Evolutionary conservation across 139 green algal genomes (phyloP), one percentile per base, ranked within the genome.

Genomic region (Tetraselmis chui): DNA sequence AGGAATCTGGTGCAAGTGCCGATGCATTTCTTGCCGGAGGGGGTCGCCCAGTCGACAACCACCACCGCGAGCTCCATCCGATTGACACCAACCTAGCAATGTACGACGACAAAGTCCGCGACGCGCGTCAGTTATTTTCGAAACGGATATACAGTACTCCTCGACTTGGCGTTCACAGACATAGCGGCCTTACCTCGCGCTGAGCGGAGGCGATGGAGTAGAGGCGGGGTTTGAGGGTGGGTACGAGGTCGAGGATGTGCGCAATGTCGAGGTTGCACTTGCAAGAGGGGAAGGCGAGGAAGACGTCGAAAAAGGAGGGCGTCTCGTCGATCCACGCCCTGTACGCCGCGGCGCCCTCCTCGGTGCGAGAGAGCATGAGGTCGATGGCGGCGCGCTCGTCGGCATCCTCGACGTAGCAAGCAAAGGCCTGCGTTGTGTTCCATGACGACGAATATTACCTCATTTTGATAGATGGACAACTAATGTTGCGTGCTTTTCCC

Each of bases 161-260:
- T n/a, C n/a, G n/a, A n/a, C n/a, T n/a, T n/a, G n/a, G n/a, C n/a
- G n/a, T n/a, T n/a, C n/a, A n/a, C n/a, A n/a, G n/a, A n/a, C n/a
- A n/a, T n/a, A n/a, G n/a, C n/a, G n/a, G n/a, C n/a, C n/a, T n/a
- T n/a, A 77, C 45, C 45, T 67, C 74, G 74, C 74, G 74, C 74
- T 28, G 74, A 22, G 74, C 27, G 2, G 74, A 77, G 23, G 74
- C 74, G 74, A 77, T 77, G 26, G 74, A 77, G n/a, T 77, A 77
- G 74, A 31, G n/a, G 74, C 74, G 74, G 2, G 74, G 74, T 25
- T 77, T 77, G 74, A 77, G 27, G 74, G 26, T 28, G 26, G 74
- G 74, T 2, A 77, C n/a, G 23, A 77, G 25, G 74, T 77, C 74
- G 23, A 77, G 74, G 26, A 77, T 28, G 74, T 77, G 74, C 74